Percentiles rank a stretch among this genome's conserved stretches.
phyloP scores from a whole-genome alignment of 2,329 filamentous ascomycete species.

The Cryphonectria radicalis region DNA sequence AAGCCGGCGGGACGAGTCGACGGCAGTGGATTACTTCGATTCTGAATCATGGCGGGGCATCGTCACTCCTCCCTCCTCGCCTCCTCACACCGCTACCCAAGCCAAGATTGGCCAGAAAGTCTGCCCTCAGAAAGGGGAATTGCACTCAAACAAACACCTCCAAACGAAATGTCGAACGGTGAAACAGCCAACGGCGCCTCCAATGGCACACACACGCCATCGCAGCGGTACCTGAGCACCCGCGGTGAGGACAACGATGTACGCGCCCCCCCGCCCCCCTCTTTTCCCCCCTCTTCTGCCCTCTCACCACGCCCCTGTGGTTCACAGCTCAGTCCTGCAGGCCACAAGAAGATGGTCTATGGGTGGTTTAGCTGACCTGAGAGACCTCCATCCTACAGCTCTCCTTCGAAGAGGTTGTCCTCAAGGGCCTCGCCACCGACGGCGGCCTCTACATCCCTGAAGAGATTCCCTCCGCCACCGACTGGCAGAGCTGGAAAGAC shows the following conservation, averaged over 20 bases:
- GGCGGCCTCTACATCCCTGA: slow-evolving; percentile 91
- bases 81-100: slow-evolving; percentile 2
- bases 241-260: slow-evolving; percentile 55
- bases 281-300: slow-evolving; percentile 9
- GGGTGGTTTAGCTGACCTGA: not conserved
- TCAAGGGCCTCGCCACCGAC: slow-evolving; percentile 86
- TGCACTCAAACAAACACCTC: not conserved
- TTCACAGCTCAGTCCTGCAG: slow-evolving; percentile 11
- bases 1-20: slow-evolving; percentile 15
- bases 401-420: slow-evolving; percentile 87
- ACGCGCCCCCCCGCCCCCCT: slow-evolving; percentile 32
- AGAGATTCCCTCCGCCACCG: slow-evolving; percentile 63
- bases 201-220: slow-evolving; percentile 45
- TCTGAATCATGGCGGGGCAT: slow-evolving; percentile 15
- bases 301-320: slow-evolving; percentile 2
- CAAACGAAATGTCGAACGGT: slow-evolving; percentile 47
- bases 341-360: slow-evolving; percentile 20
- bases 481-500: slow-evolving; percentile 71
- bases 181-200: slow-evolving; percentile 42
- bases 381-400: slow-evolving; percentile 53
- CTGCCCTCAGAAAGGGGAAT: not conserved
- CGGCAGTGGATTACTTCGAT: slow-evolving; percentile 9
- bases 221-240: slow-evolving; percentile 56
- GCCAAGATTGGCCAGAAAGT: not conserved
- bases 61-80: not conserved